Conservation (phyloP, 768 basidiomycete species). For the Dentipellis fragilis region DNA sequence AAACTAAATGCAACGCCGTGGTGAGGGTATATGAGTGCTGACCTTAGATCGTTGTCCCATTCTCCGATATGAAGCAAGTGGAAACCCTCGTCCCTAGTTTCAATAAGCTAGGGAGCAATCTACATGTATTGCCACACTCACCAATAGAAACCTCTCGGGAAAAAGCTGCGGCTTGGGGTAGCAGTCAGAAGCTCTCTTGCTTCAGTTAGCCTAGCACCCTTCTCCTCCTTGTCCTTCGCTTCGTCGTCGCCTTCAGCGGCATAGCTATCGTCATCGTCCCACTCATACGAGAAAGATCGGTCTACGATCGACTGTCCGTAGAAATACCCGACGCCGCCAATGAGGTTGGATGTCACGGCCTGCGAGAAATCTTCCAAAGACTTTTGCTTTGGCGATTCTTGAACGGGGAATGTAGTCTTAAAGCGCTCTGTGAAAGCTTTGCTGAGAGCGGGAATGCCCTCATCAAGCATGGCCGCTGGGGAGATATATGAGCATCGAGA, state of each 20-base stretch:
- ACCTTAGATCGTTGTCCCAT: slow-evolving; percentile 89
- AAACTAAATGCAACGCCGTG: not conserved
- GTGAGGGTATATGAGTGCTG: not conserved
- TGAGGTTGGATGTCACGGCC: slow-evolving; percentile 80
- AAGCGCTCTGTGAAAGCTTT: slow-evolving; percentile 60
- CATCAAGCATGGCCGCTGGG: slow-evolving; percentile 54
- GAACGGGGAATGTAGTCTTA: slow-evolving; percentile 56
- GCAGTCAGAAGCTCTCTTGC: slow-evolving; percentile 77
- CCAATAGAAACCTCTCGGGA: slow-evolving; percentile 98
- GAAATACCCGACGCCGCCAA: slow-evolving; percentile 94
- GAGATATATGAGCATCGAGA: not conserved
- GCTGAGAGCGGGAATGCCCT: slow-evolving; percentile 58
- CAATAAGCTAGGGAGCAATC: slow-evolving; percentile 7
- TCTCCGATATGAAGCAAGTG: slow-evolving; percentile 85
- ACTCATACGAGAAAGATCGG: slow-evolving; percentile 76
- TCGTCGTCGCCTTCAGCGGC: slow-evolving; percentile 30
- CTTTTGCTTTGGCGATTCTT: slow-evolving; percentile 38
- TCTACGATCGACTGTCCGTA: slow-evolving; percentile 87
- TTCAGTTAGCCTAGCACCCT: slow-evolving; percentile 60
- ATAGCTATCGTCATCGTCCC: slow-evolving; percentile 68
- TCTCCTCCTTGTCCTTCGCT: slow-evolving; percentile 28
- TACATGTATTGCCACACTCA: slow-evolving; percentile 20
- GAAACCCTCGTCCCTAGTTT: slow-evolving; percentile 88
- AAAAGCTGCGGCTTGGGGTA: slow-evolving; percentile 93
- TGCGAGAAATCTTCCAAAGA: slow-evolving; percentile 68